Conservation (phyloP, 768 basidiomycete species). For the Tricholoma furcatifolium region DNA sequence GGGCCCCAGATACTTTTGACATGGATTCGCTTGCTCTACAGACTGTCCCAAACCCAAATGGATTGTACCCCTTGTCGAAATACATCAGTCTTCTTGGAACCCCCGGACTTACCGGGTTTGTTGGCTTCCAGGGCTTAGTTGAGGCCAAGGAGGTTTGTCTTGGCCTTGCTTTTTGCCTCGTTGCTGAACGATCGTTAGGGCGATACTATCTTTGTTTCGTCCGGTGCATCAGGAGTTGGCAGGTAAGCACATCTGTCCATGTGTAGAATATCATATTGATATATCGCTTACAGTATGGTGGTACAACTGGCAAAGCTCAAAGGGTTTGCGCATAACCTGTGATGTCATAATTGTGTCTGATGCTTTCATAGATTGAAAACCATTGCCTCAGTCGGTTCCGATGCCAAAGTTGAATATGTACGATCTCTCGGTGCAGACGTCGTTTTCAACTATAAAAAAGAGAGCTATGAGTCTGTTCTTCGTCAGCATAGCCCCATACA, state of each 20-base stretch:
- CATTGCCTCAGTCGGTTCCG: constrained; percentile 60
- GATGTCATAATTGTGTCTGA: not conserved
- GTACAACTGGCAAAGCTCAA: constrained; percentile 38
- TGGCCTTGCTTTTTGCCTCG: not conserved
- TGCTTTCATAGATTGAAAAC: constrained; percentile 37
- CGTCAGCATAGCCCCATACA: constrained; percentile 52
- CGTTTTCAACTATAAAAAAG: constrained; percentile 65
- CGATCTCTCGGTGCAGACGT: constrained; percentile 53
- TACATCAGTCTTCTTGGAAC: constrained; percentile 9
- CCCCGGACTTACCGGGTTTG: constrained; percentile 29
- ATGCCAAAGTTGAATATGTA: constrained; percentile 58
- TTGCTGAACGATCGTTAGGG: constrained; percentile 14
- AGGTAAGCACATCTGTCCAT: constrained; percentile 16
- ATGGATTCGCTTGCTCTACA: constrained; percentile 16
- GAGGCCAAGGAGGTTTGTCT: constrained; percentile 29
- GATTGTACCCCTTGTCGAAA: not conserved
- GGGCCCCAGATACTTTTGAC: constrained; percentile 15
- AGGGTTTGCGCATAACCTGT: constrained; percentile 17
- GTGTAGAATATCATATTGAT: not conserved
- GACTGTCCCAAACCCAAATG: constrained; percentile 10
- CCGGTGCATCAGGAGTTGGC: constrained; percentile 30
- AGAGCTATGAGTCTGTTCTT: constrained; percentile 42
- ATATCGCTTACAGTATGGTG: constrained; percentile 22
- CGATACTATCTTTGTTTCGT: constrained; percentile 25
- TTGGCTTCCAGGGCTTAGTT: constrained; percentile 28